Evolutionary conservation across 2,329 filamentous ascomycete species (phyloP).

Genomic region (Talaromyces islandicus): DNA sequence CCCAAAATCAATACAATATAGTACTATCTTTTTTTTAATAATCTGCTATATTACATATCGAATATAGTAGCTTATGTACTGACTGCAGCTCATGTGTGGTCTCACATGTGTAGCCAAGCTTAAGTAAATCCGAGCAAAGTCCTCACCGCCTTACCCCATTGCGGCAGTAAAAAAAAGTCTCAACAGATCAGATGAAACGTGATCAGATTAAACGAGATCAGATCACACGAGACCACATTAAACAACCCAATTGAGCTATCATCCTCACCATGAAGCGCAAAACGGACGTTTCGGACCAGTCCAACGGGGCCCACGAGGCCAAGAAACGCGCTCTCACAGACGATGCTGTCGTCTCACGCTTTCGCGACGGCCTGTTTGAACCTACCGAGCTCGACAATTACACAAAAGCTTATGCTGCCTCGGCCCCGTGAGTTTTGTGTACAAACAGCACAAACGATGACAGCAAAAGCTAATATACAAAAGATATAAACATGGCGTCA

Average conservation of each 20-base stretch:
- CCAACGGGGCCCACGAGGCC: slow-evolving; percentile 27
- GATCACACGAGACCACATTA: too few relatives aligned
- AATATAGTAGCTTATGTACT: too few relatives aligned
- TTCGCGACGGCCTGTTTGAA: slow-evolving; percentile 41
- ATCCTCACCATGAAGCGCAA: slow-evolving; percentile 40
- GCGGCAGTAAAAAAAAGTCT: background rate
- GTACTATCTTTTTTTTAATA: background rate
- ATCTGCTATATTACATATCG: background rate
- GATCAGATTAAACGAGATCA: too few relatives aligned
- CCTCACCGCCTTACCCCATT: background rate
- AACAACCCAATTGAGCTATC: background rate
- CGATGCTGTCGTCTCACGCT: slow-evolving; percentile 34
- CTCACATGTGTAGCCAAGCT: background rate
- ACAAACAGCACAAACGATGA: background rate
- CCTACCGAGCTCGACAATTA: slow-evolving; percentile 35
- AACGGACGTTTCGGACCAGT: slow-evolving; percentile 26
- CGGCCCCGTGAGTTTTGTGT: slow-evolving; percentile 34
- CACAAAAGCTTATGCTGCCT: slow-evolving; percentile 36
- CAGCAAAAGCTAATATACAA: background rate
- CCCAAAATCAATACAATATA: too few relatives aligned
- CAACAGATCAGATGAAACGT: background rate
- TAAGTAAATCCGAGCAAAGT: background rate
- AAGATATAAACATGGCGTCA: slow-evolving; percentile 91
- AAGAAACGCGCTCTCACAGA: slow-evolving; percentile 36
- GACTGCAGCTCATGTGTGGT: background rate